Base-by-base conservation (phyloP, 192 early-diverging fungal genomes). In the Coemansia sp. region DNA sequence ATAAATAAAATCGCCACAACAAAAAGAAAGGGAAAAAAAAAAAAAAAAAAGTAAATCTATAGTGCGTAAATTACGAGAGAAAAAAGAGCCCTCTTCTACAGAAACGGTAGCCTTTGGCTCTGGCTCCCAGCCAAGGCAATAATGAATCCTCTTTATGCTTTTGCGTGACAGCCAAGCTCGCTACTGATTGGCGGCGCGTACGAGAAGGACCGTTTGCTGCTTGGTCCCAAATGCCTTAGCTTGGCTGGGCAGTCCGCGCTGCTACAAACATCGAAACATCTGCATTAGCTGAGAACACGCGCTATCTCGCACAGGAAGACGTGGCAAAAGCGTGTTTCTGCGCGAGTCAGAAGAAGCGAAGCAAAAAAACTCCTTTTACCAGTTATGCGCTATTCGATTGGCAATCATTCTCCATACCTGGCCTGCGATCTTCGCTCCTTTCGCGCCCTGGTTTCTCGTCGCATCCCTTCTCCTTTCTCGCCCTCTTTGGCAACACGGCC, bases 391-490 rank as follows among this genome's bases (percentile, higher is more conserved):
- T n/a, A n/a, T n/a, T n/a, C n/a, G 53, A 55, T 37, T 36, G 53
- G 38, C 56, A 57, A 56, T 24, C 43, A 12, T 11, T n/a, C 46
- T 50, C 27, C 26, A 50, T 50, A 50, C 9, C 12, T 8, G 14
- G 46, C 46, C 21, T 39, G 56, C 56, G 32, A 58, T 33, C 40
- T 3, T 32, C 37, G 22, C 15, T 53, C 27, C 26, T 18, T 42
- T 41, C 36, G 38, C 34, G 37, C 52, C 19, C 53, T 42, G 33
- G 17, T 62, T 19, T 42, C 38, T 56, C 39, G 18, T 42, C 26
- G 14, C 53, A 10, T 54, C n/a, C 32, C 41, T 55, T 24, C 18
- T 10, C 22, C 53, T 42, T 26, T 56, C 29, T 63, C 29, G 60
- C 26, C 21, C 19, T 19, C 36, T 57, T 39, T 40, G 33, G 46